Evolutionary conservation across 169 alveolate genomes (phyloP), one percentile per base, ranked within the genome.

Genomic region (Perkinsus olseni): DNA sequence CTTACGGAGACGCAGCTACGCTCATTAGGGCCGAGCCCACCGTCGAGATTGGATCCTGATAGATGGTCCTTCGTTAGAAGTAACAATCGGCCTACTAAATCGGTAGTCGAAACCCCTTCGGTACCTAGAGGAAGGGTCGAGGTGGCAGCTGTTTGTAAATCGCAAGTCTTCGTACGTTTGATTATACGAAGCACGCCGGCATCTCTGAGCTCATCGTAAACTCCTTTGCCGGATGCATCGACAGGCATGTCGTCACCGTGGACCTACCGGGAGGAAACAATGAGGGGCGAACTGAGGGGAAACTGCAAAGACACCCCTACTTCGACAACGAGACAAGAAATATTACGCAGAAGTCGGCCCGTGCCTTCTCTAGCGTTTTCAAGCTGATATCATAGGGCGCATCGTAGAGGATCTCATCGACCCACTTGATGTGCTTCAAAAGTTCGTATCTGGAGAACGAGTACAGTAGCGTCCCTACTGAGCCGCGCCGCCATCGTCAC

Each of bases 61-160:
- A 39, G 38, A 1, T 24, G 92, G 21, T 95, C 96, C 91, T 96
- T 95, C 48, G 97, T 95, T 92, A 97, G 95, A 40, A 95, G 91
- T 40, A 97, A 92, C 91, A 97, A 94, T 94, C 97, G 96, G 92
- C 98, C 98, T 0, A 96, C 96, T 36, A 97, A 96, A 51, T 96
- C 97, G 37, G 99, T 97, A 0, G 97, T 96, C 11, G 97, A 95
- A 10, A 96, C 96, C n/a, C 98, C 98, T 93, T 96, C 97, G 62
- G 62, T 45, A 45, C 62, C 62, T 45, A 10, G 62, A 45, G 17
- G 17, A 6, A 45, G n/a, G n/a, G n/a, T n/a, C n/a, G n/a, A n/a
- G n/a, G n/a, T n/a, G n/a, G n/a, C n/a, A n/a, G n/a, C n/a, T n/a
- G n/a, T n/a, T n/a, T n/a, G n/a, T n/a, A n/a, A n/a, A 45, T 17